Conservation (phyloP, 225 moss, liverwort and hornwort species). For the Neckera pumila region DNA sequence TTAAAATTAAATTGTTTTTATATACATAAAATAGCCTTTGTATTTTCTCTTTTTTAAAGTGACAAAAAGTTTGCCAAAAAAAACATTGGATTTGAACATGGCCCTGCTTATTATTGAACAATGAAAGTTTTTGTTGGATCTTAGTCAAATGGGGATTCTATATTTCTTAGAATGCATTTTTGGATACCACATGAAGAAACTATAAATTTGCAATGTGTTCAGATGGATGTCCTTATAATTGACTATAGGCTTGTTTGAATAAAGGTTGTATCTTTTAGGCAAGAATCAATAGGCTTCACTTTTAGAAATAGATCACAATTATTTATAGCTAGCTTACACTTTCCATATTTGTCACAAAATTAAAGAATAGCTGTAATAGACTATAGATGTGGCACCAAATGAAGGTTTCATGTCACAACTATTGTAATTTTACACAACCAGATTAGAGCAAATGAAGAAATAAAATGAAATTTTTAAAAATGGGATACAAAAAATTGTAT, state of each 20-base stretch:
- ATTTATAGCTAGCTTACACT: not conserved
- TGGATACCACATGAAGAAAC: not conserved
- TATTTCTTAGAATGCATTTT: not conserved
- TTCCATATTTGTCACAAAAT: not conserved
- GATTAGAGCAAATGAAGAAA: not conserved
- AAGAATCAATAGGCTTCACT: accelerated
- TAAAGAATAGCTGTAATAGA: accelerated
- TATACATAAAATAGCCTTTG: not conserved
- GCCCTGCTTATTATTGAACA: accelerated
- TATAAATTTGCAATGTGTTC: not conserved
- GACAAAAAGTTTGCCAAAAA: not conserved
- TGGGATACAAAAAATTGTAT: not conserved
- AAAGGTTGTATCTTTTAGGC: not conserved
- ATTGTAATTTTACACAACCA: accelerated
- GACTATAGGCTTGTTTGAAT: not conserved
- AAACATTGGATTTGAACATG: accelerated
- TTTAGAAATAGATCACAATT: not conserved
- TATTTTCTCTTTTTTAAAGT: not conserved
- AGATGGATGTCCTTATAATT: accelerated
- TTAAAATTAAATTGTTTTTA: not conserved
- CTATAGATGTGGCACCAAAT: not conserved
- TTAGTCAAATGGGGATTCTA: not conserved
- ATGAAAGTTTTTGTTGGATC: not conserved
- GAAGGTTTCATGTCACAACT: accelerated
- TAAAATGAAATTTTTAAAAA: not conserved